Conservation (phyloP, 768 basidiomycete species). For the Panellus pusillus region DNA sequence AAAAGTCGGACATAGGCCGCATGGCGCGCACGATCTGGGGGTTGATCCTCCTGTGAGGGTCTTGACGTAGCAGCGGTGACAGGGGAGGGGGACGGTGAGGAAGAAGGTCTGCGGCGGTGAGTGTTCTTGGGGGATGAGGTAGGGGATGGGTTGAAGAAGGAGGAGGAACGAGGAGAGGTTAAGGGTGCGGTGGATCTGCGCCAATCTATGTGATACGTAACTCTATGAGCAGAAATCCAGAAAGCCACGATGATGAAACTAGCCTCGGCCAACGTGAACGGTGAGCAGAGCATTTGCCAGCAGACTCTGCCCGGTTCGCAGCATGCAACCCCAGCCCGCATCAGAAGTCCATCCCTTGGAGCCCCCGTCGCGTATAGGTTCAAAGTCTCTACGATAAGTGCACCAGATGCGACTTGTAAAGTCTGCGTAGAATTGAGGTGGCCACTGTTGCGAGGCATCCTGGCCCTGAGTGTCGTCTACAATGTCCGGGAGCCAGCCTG, state of each 20-base stretch:
- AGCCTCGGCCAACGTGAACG: conserved; percentile 74
- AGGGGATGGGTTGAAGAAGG: conserved; percentile 19
- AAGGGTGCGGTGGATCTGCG: conserved; percentile 76
- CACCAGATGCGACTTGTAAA: conserved; percentile 30
- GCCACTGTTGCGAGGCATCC: conserved; percentile 17
- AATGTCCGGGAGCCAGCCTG: conserved; percentile 10
- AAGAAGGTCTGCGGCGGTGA: conserved; percentile 26
- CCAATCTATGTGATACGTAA: conserved; percentile 66
- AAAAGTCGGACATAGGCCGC: conserved; percentile 89
- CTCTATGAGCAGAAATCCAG: neutral
- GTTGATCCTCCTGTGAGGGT: conserved; percentile 22
- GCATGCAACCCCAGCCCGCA: conserved; percentile 91
- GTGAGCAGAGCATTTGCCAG: conserved; percentile 78
- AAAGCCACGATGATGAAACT: conserved; percentile 32
- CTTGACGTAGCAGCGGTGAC: conserved; percentile 53
- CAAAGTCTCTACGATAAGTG: conserved; percentile 42
- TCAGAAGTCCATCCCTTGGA: conserved; percentile 85
- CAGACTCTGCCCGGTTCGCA: conserved; percentile 82
- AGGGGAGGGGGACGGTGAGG: conserved; percentile 48
- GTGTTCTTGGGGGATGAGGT: conserved; percentile 20
- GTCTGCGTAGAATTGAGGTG: conserved; percentile 17
- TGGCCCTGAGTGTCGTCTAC: conserved; percentile 7
- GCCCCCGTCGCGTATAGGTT: conserved; percentile 60
- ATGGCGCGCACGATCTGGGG: conserved; percentile 38
- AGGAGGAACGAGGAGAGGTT: conserved; percentile 11